Evolutionary conservation across 1,139 yeast genomes (phyloP).

Genomic region (Taphrina deformans): DNA sequence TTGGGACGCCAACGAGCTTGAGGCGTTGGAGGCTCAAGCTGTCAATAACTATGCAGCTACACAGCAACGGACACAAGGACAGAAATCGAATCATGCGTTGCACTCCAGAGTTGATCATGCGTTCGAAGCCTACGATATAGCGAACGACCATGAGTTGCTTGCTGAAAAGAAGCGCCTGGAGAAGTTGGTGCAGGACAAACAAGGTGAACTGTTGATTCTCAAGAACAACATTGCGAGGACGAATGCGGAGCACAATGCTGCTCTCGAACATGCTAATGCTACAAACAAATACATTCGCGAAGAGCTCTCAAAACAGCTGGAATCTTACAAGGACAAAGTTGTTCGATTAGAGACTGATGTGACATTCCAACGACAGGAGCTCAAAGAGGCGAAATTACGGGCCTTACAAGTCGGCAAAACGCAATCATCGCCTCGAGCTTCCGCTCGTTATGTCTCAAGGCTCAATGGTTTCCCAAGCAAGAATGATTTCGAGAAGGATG

Average conservation of each 20-base stretch:
- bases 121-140: neutral
- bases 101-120: neutral
- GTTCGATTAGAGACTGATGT: conserved; percentile 2
- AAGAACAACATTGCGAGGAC: conserved; percentile 9
- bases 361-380: conserved; percentile 26
- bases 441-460: neutral
- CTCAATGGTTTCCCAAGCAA: neutral
- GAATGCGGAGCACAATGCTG: conserved; percentile 14
- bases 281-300: neutral
- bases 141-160: neutral
- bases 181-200: conserved; percentile 8
- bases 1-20: conserved; percentile 27
- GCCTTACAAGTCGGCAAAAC: neutral
- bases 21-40: conserved; percentile 19
- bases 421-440: neutral
- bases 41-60: conserved; percentile 22
- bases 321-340: neutral
- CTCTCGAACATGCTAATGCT: conserved; percentile 3
- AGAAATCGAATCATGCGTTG: neutral
- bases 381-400: conserved; percentile 12
- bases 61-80: neutral
- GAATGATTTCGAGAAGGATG: conserved; percentile 7
- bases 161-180: neutral
- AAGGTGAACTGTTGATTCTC: conserved; percentile 23
- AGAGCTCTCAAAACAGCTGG: neutral